phyloP scores from a whole-genome alignment of 2,329 filamentous ascomycete genomes.

The Fusarium coicis region DNA sequence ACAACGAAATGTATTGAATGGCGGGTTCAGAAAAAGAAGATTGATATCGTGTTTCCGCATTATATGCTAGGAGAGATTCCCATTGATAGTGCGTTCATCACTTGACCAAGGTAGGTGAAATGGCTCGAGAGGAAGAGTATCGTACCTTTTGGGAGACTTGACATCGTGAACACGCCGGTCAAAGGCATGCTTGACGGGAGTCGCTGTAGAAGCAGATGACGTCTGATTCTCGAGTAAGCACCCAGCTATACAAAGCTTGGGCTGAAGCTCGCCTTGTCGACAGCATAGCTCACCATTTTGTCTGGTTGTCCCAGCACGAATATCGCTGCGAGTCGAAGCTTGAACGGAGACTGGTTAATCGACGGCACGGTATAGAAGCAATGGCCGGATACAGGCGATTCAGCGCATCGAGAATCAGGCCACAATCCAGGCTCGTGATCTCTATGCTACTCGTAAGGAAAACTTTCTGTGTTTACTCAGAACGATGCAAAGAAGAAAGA shows the following conservation, averaged over 20 bases:
- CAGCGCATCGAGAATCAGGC: slow-evolving; percentile 38
- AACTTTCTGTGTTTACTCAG: slow-evolving; percentile 7
- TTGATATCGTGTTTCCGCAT: slow-evolving; percentile 85
- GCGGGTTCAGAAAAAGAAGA: slow-evolving; percentile 71
- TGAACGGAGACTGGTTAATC: slow-evolving; percentile 15
- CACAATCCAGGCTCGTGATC: slow-evolving; percentile 40
- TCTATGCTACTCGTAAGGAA: slow-evolving; percentile 18
- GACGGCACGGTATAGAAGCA: slow-evolving; percentile 12
- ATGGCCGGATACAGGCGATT: slow-evolving; percentile 38
- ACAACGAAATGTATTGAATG: slow-evolving; percentile 7
- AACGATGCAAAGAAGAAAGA: slow-evolving; percentile 28
- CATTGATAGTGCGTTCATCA: slow-evolving; percentile 96
- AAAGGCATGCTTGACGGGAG: slow-evolving; percentile 78
- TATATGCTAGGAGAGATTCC: slow-evolving; percentile 99
- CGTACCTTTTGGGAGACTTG: slow-evolving; percentile 90
- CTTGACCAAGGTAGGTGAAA: slow-evolving; percentile 45
- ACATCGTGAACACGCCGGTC: slow-evolving; percentile 84
- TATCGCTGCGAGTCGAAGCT: slow-evolving; percentile 28
- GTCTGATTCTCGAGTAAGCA: slow-evolving; percentile 57
- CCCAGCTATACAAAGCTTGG: slow-evolving; percentile 21
- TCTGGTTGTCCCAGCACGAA: slow-evolving; percentile 5
- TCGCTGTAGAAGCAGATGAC: slow-evolving; percentile 79
- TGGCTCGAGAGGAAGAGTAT: slow-evolving; percentile 34
- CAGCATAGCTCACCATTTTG: slow-evolving; percentile 41
- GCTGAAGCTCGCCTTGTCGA: slow-evolving; percentile 14